Conservation (phyloP, 1,284 basidiomycete species). For the Hemileia vastatrix region DNA sequence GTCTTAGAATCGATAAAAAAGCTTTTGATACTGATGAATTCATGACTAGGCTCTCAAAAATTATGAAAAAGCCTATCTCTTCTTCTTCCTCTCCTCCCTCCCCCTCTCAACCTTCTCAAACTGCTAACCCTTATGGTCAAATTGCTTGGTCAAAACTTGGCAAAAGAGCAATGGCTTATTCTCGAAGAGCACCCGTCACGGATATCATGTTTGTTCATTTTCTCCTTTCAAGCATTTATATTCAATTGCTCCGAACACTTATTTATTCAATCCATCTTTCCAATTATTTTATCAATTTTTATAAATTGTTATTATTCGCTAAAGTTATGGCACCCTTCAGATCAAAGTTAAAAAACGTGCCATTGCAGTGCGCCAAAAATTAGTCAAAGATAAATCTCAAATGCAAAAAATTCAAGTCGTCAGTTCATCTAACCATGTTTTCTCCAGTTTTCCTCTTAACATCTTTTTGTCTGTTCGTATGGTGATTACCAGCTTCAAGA, state of each 20-base stretch:
- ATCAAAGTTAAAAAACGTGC: slow-evolving; percentile 16
- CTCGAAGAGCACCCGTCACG: slow-evolving; percentile 12
- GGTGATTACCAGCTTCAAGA: slow-evolving; percentile 24
- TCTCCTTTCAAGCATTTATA: too few relatives aligned
- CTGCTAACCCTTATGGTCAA: too few relatives aligned
- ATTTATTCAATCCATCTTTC: not conserved
- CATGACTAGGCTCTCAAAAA: slow-evolving; percentile 58
- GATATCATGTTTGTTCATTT: slow-evolving; percentile 11
- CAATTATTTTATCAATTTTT: not conserved
- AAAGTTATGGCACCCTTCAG: slow-evolving; percentile 15
- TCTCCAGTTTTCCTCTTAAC: slow-evolving; percentile 7
- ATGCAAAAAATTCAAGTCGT: not conserved
- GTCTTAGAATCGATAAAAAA: slow-evolving; percentile 70
- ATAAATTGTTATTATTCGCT: not conserved
- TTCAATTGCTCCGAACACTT: not conserved
- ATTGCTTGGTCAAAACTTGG: slow-evolving; percentile 17
- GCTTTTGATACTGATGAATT: slow-evolving; percentile 78
- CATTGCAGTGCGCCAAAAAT: not conserved
- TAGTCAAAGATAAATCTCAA: not conserved
- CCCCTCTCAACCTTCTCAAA: too few relatives aligned
- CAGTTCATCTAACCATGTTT: not conserved
- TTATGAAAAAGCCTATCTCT: too few relatives aligned
- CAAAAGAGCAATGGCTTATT: slow-evolving; percentile 9
- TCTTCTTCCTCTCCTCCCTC: too few relatives aligned
- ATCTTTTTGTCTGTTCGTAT: slow-evolving; percentile 10